phyloP scores from a whole-genome alignment of 176 grass and related monocot species.

The sorghum (Sorghum bicolor) region Sorghum_bicolor_NCBIv3 NC_012871.2:72370001-72370500 shows the following conservation, averaged over 20 bases:
- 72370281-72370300: slow-evolving; percentile 24
- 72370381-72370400: slow-evolving; percentile 1
- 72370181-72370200: slow-evolving; percentile 16
- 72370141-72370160: not conserved
- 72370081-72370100: not conserved
- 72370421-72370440: not conserved
- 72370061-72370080: slow-evolving; percentile 16
- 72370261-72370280: slow-evolving; percentile 19
- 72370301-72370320: slow-evolving; percentile 25
- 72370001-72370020: slow-evolving; percentile 15
- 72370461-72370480: slow-evolving; percentile 29
- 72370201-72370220: slow-evolving; percentile 17
- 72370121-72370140: not conserved
- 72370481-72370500: slow-evolving; percentile 38
- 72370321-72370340: not conserved
- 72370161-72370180: not conserved
- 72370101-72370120: not conserved
- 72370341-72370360: slow-evolving; percentile 23
- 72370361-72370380: slow-evolving; percentile 4
- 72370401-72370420: slow-evolving; percentile 20
- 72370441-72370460: not conserved
- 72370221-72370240: slow-evolving; percentile 16
- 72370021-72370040: slow-evolving; percentile 6
- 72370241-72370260: not conserved
- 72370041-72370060: not conserved